Percentiles rank a stretch among this genome's conserved stretches.
Conservation (phyloP, 805 yeast genomes). For the Metschnikowia bowlesiae region DNA sequence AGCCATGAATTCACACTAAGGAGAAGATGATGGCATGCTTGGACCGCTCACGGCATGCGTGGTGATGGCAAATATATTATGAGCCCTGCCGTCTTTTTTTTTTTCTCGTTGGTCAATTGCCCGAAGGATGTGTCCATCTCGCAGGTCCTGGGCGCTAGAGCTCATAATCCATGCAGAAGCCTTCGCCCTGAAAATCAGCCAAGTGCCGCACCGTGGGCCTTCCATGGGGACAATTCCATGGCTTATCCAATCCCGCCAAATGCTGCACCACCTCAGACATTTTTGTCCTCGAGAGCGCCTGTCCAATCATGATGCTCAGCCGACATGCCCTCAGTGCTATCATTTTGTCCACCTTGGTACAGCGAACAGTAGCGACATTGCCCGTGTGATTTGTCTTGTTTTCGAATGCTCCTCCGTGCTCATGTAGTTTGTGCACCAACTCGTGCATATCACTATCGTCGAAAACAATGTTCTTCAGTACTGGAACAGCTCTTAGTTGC, state of each 20-base stretch:
- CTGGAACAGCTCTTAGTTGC: conserved; percentile 60
- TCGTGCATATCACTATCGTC: conserved; percentile 71
- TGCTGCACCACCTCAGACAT: conserved; percentile 70
- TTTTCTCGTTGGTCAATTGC: neutral
- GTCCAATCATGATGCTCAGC: conserved; percentile 91
- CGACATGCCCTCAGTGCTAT: conserved; percentile 96
- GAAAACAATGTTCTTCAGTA: conserved; percentile 65
- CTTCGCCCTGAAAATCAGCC: conserved; percentile 44
- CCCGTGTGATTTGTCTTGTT: neutral
- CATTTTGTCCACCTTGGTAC: conserved; percentile 77
- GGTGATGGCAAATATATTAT: too few relatives aligned
- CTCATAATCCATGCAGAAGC: conserved; percentile 14
- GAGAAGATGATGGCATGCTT: too few relatives aligned
- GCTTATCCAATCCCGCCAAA: conserved; percentile 72
- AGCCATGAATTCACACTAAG: neutral
- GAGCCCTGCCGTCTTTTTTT: neutral
- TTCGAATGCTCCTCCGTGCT: conserved; percentile 24
- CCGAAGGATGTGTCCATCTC: too few relatives aligned
- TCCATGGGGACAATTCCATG: conserved; percentile 98
- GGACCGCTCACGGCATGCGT: too few relatives aligned
- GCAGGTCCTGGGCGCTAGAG: neutral
- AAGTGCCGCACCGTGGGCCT: conserved; percentile 95
- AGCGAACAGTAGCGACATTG: conserved; percentile 27
- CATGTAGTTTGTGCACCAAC: conserved; percentile 61
- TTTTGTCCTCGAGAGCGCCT: conserved; percentile 47